Base-by-base conservation (phyloP, 2,329 filamentous ascomycete species). In the Neonectria neomacrospora region DNA sequence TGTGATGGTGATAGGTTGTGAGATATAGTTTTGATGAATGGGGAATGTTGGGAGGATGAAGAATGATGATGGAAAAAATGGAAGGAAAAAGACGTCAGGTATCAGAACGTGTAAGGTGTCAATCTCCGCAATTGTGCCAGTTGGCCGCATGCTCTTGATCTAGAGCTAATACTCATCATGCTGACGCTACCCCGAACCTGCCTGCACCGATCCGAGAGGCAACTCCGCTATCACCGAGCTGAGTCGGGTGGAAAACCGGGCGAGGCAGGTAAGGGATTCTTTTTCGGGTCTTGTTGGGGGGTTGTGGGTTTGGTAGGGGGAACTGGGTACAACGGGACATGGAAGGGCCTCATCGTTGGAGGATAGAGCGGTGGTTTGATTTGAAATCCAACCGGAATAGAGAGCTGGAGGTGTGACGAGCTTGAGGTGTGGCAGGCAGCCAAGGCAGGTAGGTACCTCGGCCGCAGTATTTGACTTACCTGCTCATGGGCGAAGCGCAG, bases 121-220 rank as follows among this genome's bases (percentile, higher is more conserved):
- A 82, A 84, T 91, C 90, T 87, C 79, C 75, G 78, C 77, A 79
- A 71, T 69, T 64, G 62, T 66, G 82, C 81, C 84, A 82, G 83
- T 78, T 73, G 65, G 67, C 66, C 67, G 75, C 84, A 81, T 86
- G 84, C 89, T 92, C 85, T 84, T 90, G 90, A 91, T 93, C 91
- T 93, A 93, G 91, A 93, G 91, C 91, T 93, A 92, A 91, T 78
- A 74, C 75, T 80, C 78, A 80, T 80, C 78, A 80, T 76, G 67
- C 70, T 75, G 71, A 71, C 71, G 61, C 63, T 58, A 65, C 54
- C 48, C 54, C 23, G 39, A 54, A 51, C 47, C 34, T 54, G 41
- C 48, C 54, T 51, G 50, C 32, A 60, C 30, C 62, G 44, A 54
- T 51, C 64, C 54, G 50, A 53, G 18, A 60, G 44, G 50, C 14